A percentile compares a stretch with the other conserved stretches of the same genome.
Conservation (phyloP, 257 asterid species). For the Scutellaria galericulata region DNA sequence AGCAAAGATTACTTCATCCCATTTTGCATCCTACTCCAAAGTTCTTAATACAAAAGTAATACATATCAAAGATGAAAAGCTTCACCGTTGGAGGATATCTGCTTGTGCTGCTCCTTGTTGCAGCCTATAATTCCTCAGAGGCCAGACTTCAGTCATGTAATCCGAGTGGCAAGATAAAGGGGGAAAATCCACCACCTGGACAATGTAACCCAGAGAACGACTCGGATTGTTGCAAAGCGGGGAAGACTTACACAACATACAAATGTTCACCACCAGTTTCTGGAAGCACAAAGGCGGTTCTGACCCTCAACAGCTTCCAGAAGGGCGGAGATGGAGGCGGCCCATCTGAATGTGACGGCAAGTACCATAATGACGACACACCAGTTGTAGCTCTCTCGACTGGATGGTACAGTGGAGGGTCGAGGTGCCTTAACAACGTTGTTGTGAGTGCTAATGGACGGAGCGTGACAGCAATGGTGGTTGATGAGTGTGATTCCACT, state of each 20-base stretch:
- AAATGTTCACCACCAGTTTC: slow-evolving; percentile 48
- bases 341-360: slow-evolving; percentile 47
- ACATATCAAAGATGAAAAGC: slow-evolving; percentile 26
- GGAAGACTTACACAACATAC: slow-evolving; percentile 43
- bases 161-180: slow-evolving; percentile 45
- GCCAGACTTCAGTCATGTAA: slow-evolving; percentile 35
- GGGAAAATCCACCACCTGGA: slow-evolving; percentile 34
- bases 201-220: slow-evolving; percentile 40
- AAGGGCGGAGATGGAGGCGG: slow-evolving; percentile 50
- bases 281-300: slow-evolving; percentile 41
- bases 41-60: not conserved
- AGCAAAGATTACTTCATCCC: no score
- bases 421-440: slow-evolving; percentile 42
- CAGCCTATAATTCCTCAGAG: not conserved
- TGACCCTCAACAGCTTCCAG: slow-evolving; percentile 47
- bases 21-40: no score
- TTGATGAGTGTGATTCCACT: slow-evolving; percentile 58
- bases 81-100: slow-evolving; percentile 23
- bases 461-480: slow-evolving; percentile 53
- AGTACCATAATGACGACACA: slow-evolving; percentile 45
- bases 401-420: slow-evolving; percentile 47
- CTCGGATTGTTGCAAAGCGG: slow-evolving; percentile 44
- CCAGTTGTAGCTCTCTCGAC: slow-evolving; percentile 53
- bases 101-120: slow-evolving; percentile 5
- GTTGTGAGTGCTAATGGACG: slow-evolving; percentile 44